Base-by-base conservation (phyloP, 2,329 filamentous ascomycete genomes). In the Curvularia lunata region DNA sequence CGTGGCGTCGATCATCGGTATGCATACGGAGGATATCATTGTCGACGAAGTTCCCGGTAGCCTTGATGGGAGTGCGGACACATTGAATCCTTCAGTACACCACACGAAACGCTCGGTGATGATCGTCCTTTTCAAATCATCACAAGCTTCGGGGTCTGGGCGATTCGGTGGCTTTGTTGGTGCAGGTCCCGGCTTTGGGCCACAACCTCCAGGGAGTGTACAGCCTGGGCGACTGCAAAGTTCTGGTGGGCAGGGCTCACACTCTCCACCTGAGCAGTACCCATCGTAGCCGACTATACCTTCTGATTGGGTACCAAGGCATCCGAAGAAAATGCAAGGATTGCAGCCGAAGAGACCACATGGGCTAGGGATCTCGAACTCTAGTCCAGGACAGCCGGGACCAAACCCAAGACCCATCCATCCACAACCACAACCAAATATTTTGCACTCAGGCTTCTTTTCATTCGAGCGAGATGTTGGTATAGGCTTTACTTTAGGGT, bases 361-460 rank as follows among this genome's bases (percentile, higher is more conserved):
- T 6, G 57, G 37, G 27, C 54, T 34, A 2, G 48, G 43, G 18
- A 59, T n/a, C 21, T 58, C 34, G 16, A 52, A 21, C 1, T 54
- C 52, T 6, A n/a, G 25, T 23, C 42, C 52, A 38, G 55, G 40
- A 38, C 65, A 65, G 9, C 63, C 64, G 19, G 63, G 64, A 5
- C 67, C 66, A 30, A 58, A 61, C 3, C 51, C 46, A n/a, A 71
- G 59, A 12, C 69, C 69, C 63, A 67, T 59, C 58, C 61, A 70
- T 13, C 69, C 67, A 23, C 67, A 71, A 52, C 59, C 65, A 40
- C 66, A 70, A 16, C 67, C 68, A 18, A 70, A 54, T 1, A 68
- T 23, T 16, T 64, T 58, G 32, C 65, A 69, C 16, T 55, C 19
- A 18, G 37, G 38, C 6, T 51, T 48, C n/a, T 38, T 46, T 32